phyloP scores from a whole-genome alignment of 2,329 filamentous ascomycete genomes.

The Paecilomyces niveus region DNA sequence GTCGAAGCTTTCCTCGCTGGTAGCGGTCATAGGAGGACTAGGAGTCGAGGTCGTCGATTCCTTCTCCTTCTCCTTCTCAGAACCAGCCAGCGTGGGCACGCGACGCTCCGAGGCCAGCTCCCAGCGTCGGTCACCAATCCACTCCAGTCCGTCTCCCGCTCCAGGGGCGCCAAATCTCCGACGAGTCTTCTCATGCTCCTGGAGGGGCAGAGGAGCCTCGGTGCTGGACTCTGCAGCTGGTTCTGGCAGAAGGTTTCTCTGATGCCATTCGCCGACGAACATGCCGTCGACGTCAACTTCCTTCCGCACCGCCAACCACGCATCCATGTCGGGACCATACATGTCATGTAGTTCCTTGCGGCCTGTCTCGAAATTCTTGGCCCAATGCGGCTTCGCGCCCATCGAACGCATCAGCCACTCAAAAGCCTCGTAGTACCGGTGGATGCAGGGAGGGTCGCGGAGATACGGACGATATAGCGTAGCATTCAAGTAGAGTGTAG shows the following conservation, averaged over 20 bases:
- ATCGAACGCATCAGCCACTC: constrained; percentile 86
- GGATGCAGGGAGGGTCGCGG: constrained; percentile 66
- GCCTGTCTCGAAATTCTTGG: constrained; percentile 72
- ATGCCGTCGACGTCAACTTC: constrained; percentile 72
- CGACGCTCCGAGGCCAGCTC: constrained; percentile 5
- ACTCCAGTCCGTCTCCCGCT: constrained; percentile 35
- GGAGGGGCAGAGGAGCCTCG: constrained; percentile 24
- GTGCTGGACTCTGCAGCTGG: constrained; percentile 3
- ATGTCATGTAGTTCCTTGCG: constrained; percentile 55
- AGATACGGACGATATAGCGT: constrained; percentile 80
- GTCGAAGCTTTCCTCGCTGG: constrained; percentile 44
- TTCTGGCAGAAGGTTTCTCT: constrained; percentile 52
- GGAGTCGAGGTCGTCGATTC: constrained; percentile 8
- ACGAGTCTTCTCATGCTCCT: constrained; percentile 37
- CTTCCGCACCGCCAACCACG: constrained; percentile 63
- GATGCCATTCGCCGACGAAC: constrained; percentile 88
- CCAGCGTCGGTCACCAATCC: constrained; percentile 32
- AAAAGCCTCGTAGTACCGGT: constrained; percentile 80
- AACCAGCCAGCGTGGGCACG: background rate
- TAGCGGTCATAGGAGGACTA: constrained; percentile 32
- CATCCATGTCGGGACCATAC: constrained; percentile 61
- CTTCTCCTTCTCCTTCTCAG: constrained; percentile 5
- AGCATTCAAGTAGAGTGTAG: constrained; percentile 82
- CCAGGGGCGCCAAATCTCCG: constrained; percentile 18
- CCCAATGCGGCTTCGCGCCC: constrained; percentile 80